Conservation (phyloP, 805 yeast genomes). For the Candida oleophila region DNA sequence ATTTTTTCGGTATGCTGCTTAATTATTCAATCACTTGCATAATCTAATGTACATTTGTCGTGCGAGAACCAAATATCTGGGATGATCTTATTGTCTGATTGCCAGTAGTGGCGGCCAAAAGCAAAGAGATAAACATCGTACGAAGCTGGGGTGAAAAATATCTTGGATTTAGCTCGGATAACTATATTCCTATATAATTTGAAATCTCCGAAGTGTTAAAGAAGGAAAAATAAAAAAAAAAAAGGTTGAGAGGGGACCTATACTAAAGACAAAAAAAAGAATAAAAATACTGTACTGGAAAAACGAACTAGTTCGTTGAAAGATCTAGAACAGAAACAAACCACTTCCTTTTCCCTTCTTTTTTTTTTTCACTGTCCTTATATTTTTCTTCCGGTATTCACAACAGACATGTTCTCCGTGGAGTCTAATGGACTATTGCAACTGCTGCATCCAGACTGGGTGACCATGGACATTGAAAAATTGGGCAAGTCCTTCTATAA, state of each 20-base stretch:
- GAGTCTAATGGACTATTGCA: slow-evolving; percentile 5
- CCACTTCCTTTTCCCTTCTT: no score
- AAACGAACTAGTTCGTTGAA: no score
- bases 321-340: no score
- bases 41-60: neutral
- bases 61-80: neutral
- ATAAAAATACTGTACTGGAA: no score
- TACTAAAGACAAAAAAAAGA: no score
- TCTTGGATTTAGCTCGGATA: neutral
- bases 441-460: slow-evolving; percentile 44
- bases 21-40: neutral
- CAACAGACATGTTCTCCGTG: slow-evolving; percentile 2
- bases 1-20: neutral
- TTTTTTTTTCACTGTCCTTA: no score
- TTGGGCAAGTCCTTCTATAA: slow-evolving; percentile 47
- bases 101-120: neutral
- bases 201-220: neutral
- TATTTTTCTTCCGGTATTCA: no score
- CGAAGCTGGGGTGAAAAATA: neutral
- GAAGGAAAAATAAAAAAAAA: neutral
- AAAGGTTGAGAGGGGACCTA: no score
- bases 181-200: neutral
- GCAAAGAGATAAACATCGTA: neutral
- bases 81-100: neutral
- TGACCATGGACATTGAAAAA: slow-evolving; percentile 47